A percentile compares a stretch with the other conserved stretches of the same genome.
Conservation (phyloP, 2,329 filamentous ascomycete genomes). For the Meredithiella fracta region DNA sequence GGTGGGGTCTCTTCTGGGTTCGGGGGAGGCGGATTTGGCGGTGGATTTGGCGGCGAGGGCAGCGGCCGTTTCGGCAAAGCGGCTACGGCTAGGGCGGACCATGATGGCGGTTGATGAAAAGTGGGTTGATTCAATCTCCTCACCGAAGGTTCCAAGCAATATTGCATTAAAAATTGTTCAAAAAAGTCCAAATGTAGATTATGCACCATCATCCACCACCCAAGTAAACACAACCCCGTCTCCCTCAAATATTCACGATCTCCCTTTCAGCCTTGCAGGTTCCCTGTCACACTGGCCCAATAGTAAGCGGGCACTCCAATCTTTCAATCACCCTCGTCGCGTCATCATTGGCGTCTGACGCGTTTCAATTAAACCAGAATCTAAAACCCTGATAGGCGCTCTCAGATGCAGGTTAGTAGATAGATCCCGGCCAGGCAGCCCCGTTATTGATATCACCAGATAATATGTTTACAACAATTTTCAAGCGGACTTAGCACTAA, state of each 20-base stretch:
- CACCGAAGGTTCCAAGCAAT: background rate
- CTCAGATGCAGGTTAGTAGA: no score
- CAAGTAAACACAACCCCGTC: background rate
- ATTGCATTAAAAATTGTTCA: background rate
- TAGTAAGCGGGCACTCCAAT: background rate
- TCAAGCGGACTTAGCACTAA: no score
- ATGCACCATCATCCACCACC: background rate
- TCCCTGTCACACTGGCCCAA: background rate
- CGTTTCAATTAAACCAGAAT: slow-evolving; percentile 10
- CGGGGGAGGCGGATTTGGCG: slow-evolving; percentile 1
- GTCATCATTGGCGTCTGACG: background rate
- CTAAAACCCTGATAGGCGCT: background rate
- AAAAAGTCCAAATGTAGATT: background rate
- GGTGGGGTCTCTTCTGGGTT: background rate
- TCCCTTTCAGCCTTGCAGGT: slow-evolving; percentile 1
- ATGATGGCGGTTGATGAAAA: no score
- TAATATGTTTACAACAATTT: no score
- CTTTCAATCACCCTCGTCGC: slow-evolving; percentile 7
- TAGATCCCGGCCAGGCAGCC: no score
- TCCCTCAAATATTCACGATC: background rate
- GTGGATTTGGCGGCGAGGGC: background rate
- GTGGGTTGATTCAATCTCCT: background rate
- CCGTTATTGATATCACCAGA: no score
- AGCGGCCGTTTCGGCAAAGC: background rate
- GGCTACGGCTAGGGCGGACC: slow-evolving; percentile 13